A percentile compares a stretch with the other conserved stretches of the same genome.
phyloP scores from a whole-genome alignment of 2,329 filamentous ascomycete species.

The Cladobotryum protrusum region DNA sequence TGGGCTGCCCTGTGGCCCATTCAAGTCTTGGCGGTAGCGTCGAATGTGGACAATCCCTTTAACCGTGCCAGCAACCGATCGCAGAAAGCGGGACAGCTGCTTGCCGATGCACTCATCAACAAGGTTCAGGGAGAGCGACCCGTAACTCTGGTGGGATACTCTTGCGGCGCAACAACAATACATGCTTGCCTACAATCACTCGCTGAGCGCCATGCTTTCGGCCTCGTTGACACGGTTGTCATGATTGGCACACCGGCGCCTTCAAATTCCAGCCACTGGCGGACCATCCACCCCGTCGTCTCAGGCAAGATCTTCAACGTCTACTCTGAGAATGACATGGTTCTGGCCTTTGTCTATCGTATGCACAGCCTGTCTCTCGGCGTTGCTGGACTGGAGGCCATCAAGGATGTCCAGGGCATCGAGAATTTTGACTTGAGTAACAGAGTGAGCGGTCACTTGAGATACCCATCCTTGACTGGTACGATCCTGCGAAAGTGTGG shows the following conservation, averaged over 20 bases:
- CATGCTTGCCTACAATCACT: slow-evolving; percentile 74
- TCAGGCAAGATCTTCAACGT: slow-evolving; percentile 81
- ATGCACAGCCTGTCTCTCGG: slow-evolving; percentile 77
- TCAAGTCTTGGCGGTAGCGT: slow-evolving; percentile 58
- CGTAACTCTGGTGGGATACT: slow-evolving; percentile 76
- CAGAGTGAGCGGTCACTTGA: slow-evolving; percentile 47
- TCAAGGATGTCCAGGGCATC: slow-evolving; percentile 61
- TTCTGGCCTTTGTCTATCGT: slow-evolving; percentile 82
- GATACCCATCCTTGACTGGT: slow-evolving; percentile 45
- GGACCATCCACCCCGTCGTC: slow-evolving; percentile 68
- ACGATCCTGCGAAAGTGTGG: slow-evolving; percentile 48
- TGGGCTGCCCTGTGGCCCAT: slow-evolving; percentile 66
- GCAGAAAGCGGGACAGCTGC: slow-evolving; percentile 71
- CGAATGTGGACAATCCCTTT: slow-evolving; percentile 75
- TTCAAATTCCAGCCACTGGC: slow-evolving; percentile 66
- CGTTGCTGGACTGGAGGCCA: slow-evolving; percentile 73
- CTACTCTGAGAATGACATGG: slow-evolving; percentile 79
- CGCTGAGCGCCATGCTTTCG: slow-evolving; percentile 73
- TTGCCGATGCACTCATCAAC: slow-evolving; percentile 78
- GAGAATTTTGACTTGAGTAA: slow-evolving; percentile 48
- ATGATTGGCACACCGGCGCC: slow-evolving; percentile 77
- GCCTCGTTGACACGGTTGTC: slow-evolving; percentile 75
- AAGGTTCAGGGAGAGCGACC: slow-evolving; percentile 75
- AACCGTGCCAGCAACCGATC: slow-evolving; percentile 68
- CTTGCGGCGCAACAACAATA: slow-evolving; percentile 73